Conservation (phyloP, 305 asterid species). For the Andrographis paniculata region DNA sequence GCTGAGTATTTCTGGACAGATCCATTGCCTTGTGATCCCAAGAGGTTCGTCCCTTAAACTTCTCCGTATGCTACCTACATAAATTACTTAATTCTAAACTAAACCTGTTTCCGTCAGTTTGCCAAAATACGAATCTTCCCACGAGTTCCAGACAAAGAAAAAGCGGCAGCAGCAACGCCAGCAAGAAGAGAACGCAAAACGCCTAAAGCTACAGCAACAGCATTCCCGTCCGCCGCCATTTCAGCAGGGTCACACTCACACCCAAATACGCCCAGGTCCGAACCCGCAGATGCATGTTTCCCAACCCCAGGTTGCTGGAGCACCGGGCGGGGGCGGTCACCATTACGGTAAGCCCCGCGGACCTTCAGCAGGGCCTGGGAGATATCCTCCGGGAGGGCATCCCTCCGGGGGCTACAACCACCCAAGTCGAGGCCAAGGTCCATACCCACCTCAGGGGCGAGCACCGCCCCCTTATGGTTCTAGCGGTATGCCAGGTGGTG, state of each 20-base stretch:
- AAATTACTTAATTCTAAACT: conserved; percentile 10
- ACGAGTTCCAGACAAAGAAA: conserved; percentile 97
- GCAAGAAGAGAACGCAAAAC: conserved; percentile 75
- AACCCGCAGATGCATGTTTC: conserved; percentile 44
- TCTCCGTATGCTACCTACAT: not conserved
- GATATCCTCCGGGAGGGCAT: conserved; percentile 66
- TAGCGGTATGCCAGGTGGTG: conserved; percentile 41
- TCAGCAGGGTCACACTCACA: conserved; percentile 60
- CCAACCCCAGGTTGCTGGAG: conserved; percentile 68
- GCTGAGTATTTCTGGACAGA: conserved; percentile 95
- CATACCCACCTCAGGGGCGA: conserved; percentile 82
- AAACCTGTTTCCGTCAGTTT: conserved; percentile 36
- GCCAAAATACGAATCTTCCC: conserved; percentile 88
- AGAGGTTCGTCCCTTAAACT: conserved; percentile 40
- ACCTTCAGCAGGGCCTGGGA: conserved; percentile 69
- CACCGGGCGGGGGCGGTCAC: conserved; percentile 39
- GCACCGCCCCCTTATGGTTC: conserved; percentile 67
- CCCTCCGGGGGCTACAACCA: conserved; percentile 78
- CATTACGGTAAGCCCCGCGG: conserved; percentile 77
- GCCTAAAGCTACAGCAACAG: conserved; percentile 76
- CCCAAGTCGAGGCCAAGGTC: conserved; percentile 71
- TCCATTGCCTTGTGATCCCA: conserved; percentile 89
- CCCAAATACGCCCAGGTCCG: conserved; percentile 67
- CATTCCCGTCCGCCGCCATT: conserved; percentile 74
- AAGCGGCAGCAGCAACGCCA: conserved; percentile 91